phyloP scores from a whole-genome alignment of 2,329 filamentous ascomycete species.

The Colletotrichum godetiae region DNA sequence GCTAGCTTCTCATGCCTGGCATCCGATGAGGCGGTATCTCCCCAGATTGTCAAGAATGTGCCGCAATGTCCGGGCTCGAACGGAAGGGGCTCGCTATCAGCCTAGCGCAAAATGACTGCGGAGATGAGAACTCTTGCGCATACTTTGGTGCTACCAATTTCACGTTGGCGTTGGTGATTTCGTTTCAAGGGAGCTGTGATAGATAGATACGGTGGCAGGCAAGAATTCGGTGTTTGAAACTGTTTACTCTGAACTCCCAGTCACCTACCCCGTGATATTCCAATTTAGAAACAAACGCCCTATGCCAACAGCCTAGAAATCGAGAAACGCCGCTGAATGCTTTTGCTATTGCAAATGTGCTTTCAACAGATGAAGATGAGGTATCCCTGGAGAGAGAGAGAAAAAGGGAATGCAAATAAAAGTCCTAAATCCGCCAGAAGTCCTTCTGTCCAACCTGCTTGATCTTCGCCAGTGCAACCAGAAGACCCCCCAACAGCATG shows the following conservation, averaged over 20 bases:
- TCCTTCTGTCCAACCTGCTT: slow-evolving; percentile 25
- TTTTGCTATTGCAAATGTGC: neutral
- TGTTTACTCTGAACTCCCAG: neutral
- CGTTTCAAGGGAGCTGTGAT: no score
- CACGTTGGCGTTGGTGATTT: neutral
- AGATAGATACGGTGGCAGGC: neutral
- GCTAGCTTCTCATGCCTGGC: neutral
- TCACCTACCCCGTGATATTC: neutral
- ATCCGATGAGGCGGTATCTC: neutral
- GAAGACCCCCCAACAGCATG: slow-evolving; percentile 23
- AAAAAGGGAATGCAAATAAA: neutral
- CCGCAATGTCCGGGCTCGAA: neutral
- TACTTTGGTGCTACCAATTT: neutral
- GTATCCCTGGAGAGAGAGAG: neutral
- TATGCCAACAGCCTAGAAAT: neutral
- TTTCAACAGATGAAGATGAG: no score
- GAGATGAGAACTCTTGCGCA: neutral
- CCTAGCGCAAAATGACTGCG: neutral
- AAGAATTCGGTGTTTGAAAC: neutral
- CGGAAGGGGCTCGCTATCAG: neutral
- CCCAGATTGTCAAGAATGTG: neutral
- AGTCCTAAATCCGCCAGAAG: slow-evolving; percentile 14
- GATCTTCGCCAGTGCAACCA: slow-evolving; percentile 28
- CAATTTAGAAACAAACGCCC: neutral
- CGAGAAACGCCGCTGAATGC: neutral